A percentile compares a stretch with the other conserved stretches of the same genome.
These are phyloP conservation scores for Cercospora berteroae DNA, from an alignment of 2,329 filamentous ascomycete genomes.

Conservation along the genomic window DNA sequence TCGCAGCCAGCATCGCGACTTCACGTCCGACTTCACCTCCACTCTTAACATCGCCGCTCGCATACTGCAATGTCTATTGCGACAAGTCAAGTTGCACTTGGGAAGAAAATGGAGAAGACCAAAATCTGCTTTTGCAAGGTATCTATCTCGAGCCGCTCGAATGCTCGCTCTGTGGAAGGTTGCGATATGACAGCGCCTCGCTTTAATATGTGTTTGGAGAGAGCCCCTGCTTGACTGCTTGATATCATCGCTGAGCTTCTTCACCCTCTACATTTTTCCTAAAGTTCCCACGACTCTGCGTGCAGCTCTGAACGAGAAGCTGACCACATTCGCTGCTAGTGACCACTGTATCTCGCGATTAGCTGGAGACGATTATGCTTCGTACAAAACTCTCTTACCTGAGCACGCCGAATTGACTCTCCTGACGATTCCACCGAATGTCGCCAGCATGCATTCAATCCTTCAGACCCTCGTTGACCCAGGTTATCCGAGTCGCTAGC, in stretches of 20 bases:
- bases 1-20: not conserved
- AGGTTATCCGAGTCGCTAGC: not conserved
- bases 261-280: no score
- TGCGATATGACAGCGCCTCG: not conserved
- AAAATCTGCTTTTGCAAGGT: not conserved
- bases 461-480: not conserved
- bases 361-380: not conserved
- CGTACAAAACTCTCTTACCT: not conserved
- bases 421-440: not conserved
- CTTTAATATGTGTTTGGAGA: not conserved
- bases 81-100: not conserved
- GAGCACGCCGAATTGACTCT: not conserved
- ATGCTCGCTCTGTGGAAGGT: not conserved
- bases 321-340: not conserved
- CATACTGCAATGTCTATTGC: not conserved
- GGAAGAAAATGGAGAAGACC: not conserved
- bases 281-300: not conserved
- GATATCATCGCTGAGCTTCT: not conserved
- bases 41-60: not conserved
- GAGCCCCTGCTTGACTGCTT: no score
- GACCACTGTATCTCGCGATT: not conserved
- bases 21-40: not conserved
- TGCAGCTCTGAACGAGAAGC: not conserved
- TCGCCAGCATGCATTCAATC: not conserved
- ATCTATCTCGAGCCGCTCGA: not conserved